Base-by-base conservation (phyloP, 352 stramenopile genomes). In the Globisporangium nunn region DNA sequence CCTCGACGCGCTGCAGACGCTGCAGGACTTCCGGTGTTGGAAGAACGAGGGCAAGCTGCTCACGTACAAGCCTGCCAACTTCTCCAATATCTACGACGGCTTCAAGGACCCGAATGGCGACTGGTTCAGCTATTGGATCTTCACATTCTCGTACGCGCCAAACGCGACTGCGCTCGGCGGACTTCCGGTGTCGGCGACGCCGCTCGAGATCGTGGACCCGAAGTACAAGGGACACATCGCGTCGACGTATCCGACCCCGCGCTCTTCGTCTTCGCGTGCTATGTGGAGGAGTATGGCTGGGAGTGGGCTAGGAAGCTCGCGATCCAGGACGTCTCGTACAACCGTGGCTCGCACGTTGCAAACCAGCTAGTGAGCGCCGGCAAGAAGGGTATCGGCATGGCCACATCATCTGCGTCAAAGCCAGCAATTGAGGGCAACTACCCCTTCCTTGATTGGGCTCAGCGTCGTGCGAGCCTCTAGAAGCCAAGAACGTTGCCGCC, bases 231-330 rank as follows among this genome's bases (percentile, higher is more conserved):
- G 35, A 10, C 35, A 12, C 35, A 40, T 40, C 35, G 70, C 66
- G 50, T 82, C 70, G 2, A 45, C 67, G 31, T 78, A 82, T 61
- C 75, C 75, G 72, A 82, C 28, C 66, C 70, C n/a, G 58, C 66
- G 31, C 59, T 85, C 17, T 85, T 81, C 64, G 23, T 82, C 41
- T 82, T 78, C 53, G 33, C 58, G 0, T 54, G 56, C 23, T 82
- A 81, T 56, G 62, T 82, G 2, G 62, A 82, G 64, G 72, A 72
- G 59, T 85, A 80, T 55, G 74, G 71, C 41, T 85, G 72, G 74
- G 66, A 70, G 29, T 85, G 74, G 71, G 67, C 71, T 39, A 52
- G 61, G n/a, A 70, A 78, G 64, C 35, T 84, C 17, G 67, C 64
- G 8, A 52, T 62, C 47, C 67, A 84, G 63, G 59, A 74, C 33